Evolutionary conservation across 2,329 filamentous ascomycete genomes (phyloP).

Genomic region (Cordyceps farinosa): DNA sequence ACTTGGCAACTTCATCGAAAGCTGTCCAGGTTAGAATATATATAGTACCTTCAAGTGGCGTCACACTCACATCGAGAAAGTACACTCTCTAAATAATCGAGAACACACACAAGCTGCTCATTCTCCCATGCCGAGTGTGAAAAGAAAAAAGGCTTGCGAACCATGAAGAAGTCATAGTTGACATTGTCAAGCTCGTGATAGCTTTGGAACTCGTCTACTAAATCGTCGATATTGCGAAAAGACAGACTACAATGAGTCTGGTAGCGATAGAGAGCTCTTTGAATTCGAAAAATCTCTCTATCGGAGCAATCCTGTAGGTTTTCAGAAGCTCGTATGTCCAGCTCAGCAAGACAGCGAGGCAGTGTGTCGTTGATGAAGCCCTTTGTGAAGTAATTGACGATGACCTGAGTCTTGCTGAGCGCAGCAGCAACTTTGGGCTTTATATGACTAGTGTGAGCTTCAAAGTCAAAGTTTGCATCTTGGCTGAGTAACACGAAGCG

Average conservation of each 20-base stretch:
- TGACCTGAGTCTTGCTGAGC: neutral
- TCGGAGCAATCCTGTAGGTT: neutral
- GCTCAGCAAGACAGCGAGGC: neutral
- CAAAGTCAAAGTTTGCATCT: neutral
- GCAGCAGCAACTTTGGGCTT: neutral
- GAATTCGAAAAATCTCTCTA: neutral
- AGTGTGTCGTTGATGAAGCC: neutral
- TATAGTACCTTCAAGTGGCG: too few species aligned
- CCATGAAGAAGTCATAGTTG: too few species aligned
- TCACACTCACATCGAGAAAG: too few species aligned
- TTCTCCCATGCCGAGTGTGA: neutral
- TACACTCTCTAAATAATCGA: neutral
- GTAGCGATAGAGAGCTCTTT: neutral
- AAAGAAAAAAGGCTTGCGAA: neutral
- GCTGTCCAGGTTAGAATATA: too few species aligned
- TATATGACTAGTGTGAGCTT: neutral
- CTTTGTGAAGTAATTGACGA: slow-evolving; percentile 1
- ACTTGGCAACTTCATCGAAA: too few species aligned
- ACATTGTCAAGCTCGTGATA: too few species aligned
- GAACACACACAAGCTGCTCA: neutral
- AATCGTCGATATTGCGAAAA: neutral
- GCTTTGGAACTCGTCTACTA: neutral
- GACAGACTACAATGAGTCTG: neutral
- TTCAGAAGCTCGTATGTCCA: neutral
- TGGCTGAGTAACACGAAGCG: neutral